phyloP scores from a whole-genome alignment of 2,329 filamentous ascomycete species.

The Colletotrichum chrysophilum region DNA sequence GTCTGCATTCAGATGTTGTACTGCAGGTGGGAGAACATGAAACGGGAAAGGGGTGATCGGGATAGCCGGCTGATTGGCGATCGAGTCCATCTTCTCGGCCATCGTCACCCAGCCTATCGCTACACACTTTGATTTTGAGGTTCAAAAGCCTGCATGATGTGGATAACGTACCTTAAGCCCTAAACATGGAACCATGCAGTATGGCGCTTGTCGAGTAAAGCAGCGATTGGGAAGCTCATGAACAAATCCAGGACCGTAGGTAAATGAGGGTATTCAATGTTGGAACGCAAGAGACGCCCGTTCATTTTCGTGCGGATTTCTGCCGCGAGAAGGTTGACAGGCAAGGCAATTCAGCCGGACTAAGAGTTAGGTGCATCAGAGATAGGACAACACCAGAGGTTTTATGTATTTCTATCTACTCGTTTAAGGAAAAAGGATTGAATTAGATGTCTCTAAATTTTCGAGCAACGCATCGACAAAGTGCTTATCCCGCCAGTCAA shows the following conservation, averaged over 20 bases:
- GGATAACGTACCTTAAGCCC: neutral
- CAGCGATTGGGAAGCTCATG: neutral
- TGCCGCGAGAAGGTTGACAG: neutral
- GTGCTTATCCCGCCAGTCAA: neutral
- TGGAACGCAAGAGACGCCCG: neutral
- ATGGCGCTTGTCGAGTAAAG: neutral
- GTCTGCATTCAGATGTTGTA: conserved; percentile 40
- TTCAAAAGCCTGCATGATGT: neutral
- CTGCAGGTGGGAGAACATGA: conserved; percentile 44
- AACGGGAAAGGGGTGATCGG: conserved; percentile 40
- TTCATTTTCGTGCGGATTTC: neutral
- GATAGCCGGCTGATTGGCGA: conserved; percentile 36
- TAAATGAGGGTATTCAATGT: neutral
- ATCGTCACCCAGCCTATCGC: conserved; percentile 43
- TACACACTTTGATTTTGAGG: conserved; percentile 33
- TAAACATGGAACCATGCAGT: neutral
- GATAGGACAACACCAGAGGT: neutral
- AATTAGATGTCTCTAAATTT: neutral
- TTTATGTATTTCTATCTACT: neutral
- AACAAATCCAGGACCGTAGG: neutral
- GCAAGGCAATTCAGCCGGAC: neutral
- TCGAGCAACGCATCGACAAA: neutral
- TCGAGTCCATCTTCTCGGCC: conserved; percentile 37
- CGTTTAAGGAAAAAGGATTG: neutral
- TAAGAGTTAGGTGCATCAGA: neutral